Conservation (phyloP, 805 yeast species). For the Wickerhamomyces canadensis region DNA sequence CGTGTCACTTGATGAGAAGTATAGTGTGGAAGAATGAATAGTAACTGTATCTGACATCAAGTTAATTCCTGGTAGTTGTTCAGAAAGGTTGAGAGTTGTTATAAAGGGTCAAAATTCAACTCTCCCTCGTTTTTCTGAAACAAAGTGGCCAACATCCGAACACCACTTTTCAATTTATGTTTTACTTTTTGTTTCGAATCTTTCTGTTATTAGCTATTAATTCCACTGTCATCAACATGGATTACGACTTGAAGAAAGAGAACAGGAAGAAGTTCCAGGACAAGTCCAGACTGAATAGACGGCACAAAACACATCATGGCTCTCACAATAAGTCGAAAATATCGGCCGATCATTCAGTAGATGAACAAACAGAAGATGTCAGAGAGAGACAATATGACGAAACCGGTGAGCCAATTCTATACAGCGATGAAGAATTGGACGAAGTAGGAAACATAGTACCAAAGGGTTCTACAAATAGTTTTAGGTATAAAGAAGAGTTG, state of each 20-base stretch:
- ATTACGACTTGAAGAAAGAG: conserved; percentile 29
- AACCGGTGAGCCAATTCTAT: conserved; percentile 12
- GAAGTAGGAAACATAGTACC: conserved; percentile 7
- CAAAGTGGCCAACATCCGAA: no score
- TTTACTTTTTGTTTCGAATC: no score
- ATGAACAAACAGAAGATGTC: conserved; percentile 13
- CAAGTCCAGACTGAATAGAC: conserved; percentile 31
- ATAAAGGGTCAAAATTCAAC: no score
- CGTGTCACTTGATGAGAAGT: background rate
- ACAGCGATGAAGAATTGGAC: conserved; percentile 12
- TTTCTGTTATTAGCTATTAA: no score
- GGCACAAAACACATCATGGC: conserved; percentile 33
- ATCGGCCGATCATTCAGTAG: conserved; percentile 7
- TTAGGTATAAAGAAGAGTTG: conserved; percentile 21
- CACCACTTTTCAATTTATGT: no score
- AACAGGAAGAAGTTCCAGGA: conserved; percentile 38
- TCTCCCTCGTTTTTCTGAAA: no score
- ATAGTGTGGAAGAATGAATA: background rate
- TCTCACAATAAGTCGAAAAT: conserved; percentile 25
- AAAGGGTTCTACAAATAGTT: conserved; percentile 15
- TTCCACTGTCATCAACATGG: conserved; percentile 14
- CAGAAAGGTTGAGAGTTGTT: background rate
- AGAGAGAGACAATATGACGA: conserved; percentile 9
- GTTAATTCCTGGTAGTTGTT: background rate
- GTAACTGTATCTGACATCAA: background rate